phyloP scores from a whole-genome alignment of 2,329 filamentous ascomycete genomes.

The Trichoderma polysporum region DNA sequence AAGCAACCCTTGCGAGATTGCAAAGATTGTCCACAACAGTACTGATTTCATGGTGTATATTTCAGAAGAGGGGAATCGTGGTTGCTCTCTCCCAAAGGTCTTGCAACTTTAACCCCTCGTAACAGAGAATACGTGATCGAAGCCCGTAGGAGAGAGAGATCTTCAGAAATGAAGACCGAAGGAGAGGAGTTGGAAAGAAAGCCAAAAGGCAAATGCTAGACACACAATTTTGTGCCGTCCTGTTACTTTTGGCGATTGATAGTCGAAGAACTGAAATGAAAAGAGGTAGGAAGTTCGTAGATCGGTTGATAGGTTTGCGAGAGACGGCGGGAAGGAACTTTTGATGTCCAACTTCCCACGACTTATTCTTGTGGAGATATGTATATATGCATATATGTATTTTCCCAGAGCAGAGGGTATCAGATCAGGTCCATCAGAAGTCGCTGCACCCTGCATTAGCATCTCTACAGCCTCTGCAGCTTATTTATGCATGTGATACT shows the following conservation, averaged over 20 bases:
- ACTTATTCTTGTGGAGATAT: not conserved
- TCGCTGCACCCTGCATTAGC: not conserved
- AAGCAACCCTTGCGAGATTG: slow-evolving; percentile 21
- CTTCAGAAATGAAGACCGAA: not conserved
- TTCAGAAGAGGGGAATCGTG: not conserved
- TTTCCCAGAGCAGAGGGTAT: not conserved
- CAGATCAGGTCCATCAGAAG: not conserved
- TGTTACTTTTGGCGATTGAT: not conserved
- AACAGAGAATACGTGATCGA: not conserved
- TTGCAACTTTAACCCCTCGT: not conserved
- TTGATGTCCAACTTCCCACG: not conserved
- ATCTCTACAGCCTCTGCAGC: not conserved
- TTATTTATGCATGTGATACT: not conserved
- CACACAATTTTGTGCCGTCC: not conserved
- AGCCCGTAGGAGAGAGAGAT: not conserved
- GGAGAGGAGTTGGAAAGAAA: not conserved
- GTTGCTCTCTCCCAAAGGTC: not conserved
- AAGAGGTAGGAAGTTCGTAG: not conserved
- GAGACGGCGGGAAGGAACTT: not conserved
- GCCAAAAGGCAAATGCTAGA: not conserved
- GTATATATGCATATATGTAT: not conserved
- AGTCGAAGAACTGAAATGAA: not conserved
- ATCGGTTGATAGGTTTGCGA: not conserved
- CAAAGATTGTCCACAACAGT: slow-evolving; percentile 16
- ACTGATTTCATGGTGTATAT: slow-evolving; percentile 14